Evolutionary conservation across 169 alveolate genomes (phyloP), one percentile per base, ranked within the genome.

Genomic region (Besnoitia besnoiti): DNA sequence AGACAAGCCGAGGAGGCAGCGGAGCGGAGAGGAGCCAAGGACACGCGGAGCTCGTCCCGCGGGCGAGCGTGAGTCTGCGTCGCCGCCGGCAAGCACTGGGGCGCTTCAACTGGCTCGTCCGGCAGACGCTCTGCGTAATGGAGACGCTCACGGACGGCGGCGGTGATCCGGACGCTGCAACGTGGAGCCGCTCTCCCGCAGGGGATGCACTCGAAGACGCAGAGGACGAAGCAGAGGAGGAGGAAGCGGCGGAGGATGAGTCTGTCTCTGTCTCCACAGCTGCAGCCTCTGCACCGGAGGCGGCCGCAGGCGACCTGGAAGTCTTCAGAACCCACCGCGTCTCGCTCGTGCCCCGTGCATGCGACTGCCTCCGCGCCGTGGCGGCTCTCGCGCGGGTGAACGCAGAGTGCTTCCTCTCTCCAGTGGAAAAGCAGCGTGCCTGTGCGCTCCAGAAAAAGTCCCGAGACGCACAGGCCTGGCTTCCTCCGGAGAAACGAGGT

Each of bases 361-460:
- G 82, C 82, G 82, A 73, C 46, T 37, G 39, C n/a, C 82, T 73
- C 47, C 39, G 82, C n/a, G 82, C 82, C 3, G 82, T 73, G 39
- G 46, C n/a, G 46, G 82, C 82, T 7, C 46, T 73, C 27, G 40
- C 67, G 67, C 67, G 67, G 30, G 67, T 55, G 33, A n/a, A 55
- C 30, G 12, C 67, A 55, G 24, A 55, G n/a, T 55, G 67, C 27
- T 55, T 55, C 30, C 30, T 55, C 33, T 55, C 67, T 16, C n/a
- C 67, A 55, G 7, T n/a, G 1, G 67, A 55, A 19, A 55, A 55
- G 24, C n/a, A n/a, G n/a, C 67, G 67, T 16, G 67, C 67, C 33
- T 55, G 5, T 5, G 7, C 67, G 12, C 27, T 16, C n/a, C 5
- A 16, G 7, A 55, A n/a, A 21, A 19, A 55, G n/a, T n/a, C n/a